Percentiles rank a stretch among this genome's conserved stretches.
phyloP scores from a whole-genome alignment of 176 grass and related monocot genomes.

The Musa acuminata region DNA sequence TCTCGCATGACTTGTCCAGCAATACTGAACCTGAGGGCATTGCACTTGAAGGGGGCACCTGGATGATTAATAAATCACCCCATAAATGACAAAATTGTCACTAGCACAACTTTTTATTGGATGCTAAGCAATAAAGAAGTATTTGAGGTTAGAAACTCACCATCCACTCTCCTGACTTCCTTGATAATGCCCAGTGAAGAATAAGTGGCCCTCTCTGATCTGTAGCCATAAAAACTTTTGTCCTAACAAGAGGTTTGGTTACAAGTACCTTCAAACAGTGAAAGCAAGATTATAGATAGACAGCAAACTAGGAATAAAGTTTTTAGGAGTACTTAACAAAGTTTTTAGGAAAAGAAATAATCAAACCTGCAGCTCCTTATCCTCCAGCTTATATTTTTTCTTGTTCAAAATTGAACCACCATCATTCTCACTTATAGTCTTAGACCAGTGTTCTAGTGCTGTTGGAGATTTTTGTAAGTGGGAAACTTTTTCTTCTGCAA shows the following conservation, averaged over 20 bases:
- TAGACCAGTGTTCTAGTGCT: conserved; percentile 54
- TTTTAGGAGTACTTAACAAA: not conserved
- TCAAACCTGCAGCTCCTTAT: conserved; percentile 75
- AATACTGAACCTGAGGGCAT: conserved; percentile 60
- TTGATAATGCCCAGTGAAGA: conserved; percentile 78
- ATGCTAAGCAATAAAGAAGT: not conserved
- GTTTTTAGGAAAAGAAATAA: not conserved
- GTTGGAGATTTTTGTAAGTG: conserved; percentile 31
- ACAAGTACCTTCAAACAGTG: conserved; percentile 51
- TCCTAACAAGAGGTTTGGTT: conserved; percentile 46
- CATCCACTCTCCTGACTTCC: conserved; percentile 65
- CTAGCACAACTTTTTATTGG: not conserved
- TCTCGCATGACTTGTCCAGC: conserved; percentile 70
- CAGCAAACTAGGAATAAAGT: too few relatives aligned
- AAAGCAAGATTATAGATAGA: conserved; percentile 30
- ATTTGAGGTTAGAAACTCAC: conserved; percentile 18
- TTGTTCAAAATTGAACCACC: conserved; percentile 44
- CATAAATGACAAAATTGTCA: conserved; percentile 4
- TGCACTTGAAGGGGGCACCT: conserved; percentile 59
- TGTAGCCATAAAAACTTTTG: conserved; percentile 74
- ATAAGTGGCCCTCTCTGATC: conserved; percentile 48
- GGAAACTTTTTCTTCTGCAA: conserved; percentile 31
- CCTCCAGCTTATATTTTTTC: conserved; percentile 58
- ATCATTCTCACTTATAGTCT: conserved; percentile 41
- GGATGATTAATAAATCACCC: conserved; percentile 24